These are phyloP conservation scores for Halophytophthora polymorphica DNA, from an alignment of 352 stramenopile genomes.

Conservation along the genomic window DNA sequence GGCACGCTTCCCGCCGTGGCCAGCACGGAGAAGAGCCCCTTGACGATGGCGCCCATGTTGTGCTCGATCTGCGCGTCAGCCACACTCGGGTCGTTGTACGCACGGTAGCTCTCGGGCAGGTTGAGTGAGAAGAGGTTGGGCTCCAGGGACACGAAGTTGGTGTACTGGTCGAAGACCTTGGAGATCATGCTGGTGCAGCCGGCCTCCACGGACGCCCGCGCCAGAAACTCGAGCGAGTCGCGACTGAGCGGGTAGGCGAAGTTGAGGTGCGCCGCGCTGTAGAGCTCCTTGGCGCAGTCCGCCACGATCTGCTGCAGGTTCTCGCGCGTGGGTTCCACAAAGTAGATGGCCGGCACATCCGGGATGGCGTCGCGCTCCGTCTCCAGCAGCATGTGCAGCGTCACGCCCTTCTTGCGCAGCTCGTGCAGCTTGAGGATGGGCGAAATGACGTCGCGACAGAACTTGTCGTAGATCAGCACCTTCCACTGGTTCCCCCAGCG, in stretches of 20 bases:
- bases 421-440: constrained; percentile 97
- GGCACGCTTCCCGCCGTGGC: constrained; percentile 91
- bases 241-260: constrained; percentile 90
- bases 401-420: constrained; percentile 95
- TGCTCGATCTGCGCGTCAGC: constrained; percentile 81
- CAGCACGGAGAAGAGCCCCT: constrained; percentile 92
- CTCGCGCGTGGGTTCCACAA: constrained; percentile 92
- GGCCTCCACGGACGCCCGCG: constrained; percentile 67
- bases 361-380: constrained; percentile 94
- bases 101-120: constrained; percentile 89
- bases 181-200: constrained; percentile 89
- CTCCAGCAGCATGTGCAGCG: constrained; percentile 96
- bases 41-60: constrained; percentile 64
- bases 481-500: constrained; percentile 91
- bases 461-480: constrained; percentile 96
- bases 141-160: constrained; percentile 97
- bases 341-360: constrained; percentile 97
- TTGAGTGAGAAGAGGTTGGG: constrained; percentile 94
- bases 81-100: constrained; percentile 91
- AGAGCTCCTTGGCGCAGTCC: constrained; percentile 93
- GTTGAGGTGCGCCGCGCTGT: constrained; percentile 93
- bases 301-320: constrained; percentile 95
- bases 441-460: constrained; percentile 96
- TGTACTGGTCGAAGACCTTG: constrained; percentile 96
- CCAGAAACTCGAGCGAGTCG: constrained; percentile 86